Conservation (phyloP, 2,329 filamentous ascomycete genomes). For the Sclerotinia nivalis region DNA sequence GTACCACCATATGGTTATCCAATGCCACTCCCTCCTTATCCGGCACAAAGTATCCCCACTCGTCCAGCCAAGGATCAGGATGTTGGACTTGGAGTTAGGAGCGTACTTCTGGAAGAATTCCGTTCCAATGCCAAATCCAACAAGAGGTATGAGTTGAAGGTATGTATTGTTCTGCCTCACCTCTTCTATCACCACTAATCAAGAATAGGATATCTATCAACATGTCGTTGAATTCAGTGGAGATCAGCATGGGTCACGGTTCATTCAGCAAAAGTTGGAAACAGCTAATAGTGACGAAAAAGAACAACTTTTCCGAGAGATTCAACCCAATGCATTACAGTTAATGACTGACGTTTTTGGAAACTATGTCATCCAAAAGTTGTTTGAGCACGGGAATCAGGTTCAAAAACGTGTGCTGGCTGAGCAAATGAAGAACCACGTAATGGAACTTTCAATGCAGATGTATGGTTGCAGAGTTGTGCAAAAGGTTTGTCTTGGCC, state of each 20-base stretch:
- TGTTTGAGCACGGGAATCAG: slow-evolving; percentile 95
- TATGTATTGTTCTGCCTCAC: slow-evolving; percentile 38
- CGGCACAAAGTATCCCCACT: slow-evolving; percentile 35
- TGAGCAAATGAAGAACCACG: slow-evolving; percentile 82
- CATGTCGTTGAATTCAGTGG: slow-evolving; percentile 93
- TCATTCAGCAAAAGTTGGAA: slow-evolving; percentile 91
- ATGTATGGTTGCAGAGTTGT: slow-evolving; percentile 96
- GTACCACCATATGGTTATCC: slow-evolving; percentile 42
- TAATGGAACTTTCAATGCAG: slow-evolving; percentile 76
- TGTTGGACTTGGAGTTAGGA: slow-evolving; percentile 59
- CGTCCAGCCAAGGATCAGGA: slow-evolving; percentile 41
- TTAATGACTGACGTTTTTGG: slow-evolving; percentile 97
- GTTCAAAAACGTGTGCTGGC: slow-evolving; percentile 87
- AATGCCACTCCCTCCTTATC: slow-evolving; percentile 38
- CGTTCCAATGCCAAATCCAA: slow-evolving; percentile 70
- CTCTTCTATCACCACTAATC: slow-evolving; percentile 24
- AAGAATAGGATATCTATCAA: slow-evolving; percentile 71
- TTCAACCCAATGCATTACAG: slow-evolving; percentile 79
- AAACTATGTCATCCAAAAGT: slow-evolving; percentile 97
- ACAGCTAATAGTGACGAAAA: slow-evolving; percentile 95
- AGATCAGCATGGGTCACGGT: slow-evolving; percentile 92
- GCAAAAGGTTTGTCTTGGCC: slow-evolving; percentile 68
- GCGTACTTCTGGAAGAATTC: slow-evolving; percentile 77
- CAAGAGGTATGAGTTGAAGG: slow-evolving; percentile 76
- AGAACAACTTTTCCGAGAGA: slow-evolving; percentile 84